These are phyloP conservation scores for Triangularia verruculosa DNA, from an alignment of 2,329 filamentous ascomycete genomes.

Conservation along the genomic window DNA sequence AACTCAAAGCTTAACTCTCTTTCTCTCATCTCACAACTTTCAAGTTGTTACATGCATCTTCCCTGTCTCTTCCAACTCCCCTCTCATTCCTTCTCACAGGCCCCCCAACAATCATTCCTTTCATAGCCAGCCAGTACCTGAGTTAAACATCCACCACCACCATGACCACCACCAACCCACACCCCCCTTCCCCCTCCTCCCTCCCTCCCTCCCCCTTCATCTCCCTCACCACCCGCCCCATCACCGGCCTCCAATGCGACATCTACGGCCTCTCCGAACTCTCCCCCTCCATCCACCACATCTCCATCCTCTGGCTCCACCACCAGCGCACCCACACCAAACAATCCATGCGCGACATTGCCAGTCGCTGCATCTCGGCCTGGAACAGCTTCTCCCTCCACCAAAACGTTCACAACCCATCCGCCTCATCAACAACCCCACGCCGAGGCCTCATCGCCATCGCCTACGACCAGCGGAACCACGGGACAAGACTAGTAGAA, in stretches of 20 bases:
- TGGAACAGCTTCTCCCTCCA: conserved; percentile 53
- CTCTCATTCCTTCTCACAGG: not conserved
- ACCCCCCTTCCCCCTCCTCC: conserved; percentile 53
- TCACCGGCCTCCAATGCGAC: conserved; percentile 75
- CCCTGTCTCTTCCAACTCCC: not conserved
- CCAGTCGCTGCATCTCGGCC: conserved; percentile 62
- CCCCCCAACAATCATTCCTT: not conserved
- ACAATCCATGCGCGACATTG: conserved; percentile 72
- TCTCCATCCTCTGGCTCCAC: conserved; percentile 87
- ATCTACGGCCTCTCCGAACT: conserved; percentile 81
- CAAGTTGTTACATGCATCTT: not conserved
- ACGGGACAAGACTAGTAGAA: conserved; percentile 71
- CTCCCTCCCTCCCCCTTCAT: conserved; percentile 46
- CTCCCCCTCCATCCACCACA: conserved; percentile 44
- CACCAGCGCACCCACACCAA: conserved; percentile 73
- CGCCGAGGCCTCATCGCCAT: conserved; percentile 69
- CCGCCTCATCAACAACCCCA: conserved; percentile 4
- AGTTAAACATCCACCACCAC: not conserved
- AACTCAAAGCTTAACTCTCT: not conserved
- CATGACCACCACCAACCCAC: conserved; percentile 28
- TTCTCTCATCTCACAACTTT: not conserved
- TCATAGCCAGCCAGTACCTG: no score
- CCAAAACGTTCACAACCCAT: conserved; percentile 9
- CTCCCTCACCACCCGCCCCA: conserved; percentile 64
- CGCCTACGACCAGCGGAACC: conserved; percentile 90